phyloP scores from a whole-genome alignment of 2,329 filamentous ascomycete genomes.

The Gliomastix tumulicola region DNA sequence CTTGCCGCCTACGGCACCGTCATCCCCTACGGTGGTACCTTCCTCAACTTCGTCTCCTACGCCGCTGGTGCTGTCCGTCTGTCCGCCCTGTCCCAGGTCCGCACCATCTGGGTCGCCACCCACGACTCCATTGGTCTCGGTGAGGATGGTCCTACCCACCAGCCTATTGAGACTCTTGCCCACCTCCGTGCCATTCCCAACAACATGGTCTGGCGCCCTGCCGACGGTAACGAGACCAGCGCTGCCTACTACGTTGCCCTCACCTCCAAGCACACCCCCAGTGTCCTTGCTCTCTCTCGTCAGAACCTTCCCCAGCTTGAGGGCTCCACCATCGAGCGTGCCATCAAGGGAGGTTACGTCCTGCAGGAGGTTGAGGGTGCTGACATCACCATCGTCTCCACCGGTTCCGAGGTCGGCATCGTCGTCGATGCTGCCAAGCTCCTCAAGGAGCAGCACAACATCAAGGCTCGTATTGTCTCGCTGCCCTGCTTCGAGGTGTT shows the following conservation, averaged over 20 bases:
- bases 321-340: constrained; percentile 83
- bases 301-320: constrained; percentile 98
- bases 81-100: constrained; percentile 83
- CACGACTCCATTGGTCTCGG: constrained; percentile 99
- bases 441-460: constrained; percentile 78
- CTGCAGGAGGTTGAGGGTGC: constrained; percentile 78
- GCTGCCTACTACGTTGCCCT: constrained; percentile 95
- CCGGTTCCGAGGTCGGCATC: constrained; percentile 92
- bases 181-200: constrained; percentile 99
- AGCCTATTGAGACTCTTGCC: constrained; percentile 95
- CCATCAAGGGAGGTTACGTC: constrained; percentile 92
- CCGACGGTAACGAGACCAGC: constrained; percentile 96
- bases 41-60: constrained; percentile 99
- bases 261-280: constrained; percentile 83
- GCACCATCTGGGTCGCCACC: constrained; percentile 91
- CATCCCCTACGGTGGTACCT: constrained; percentile 90
- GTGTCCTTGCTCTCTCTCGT: constrained; percentile 88
- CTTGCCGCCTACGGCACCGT: constrained; percentile 91
- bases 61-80: constrained; percentile 92
- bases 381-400: constrained; percentile 83
- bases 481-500: constrained; percentile 97
- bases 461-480: constrained; percentile 88
- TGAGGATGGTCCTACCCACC: constrained; percentile 97
- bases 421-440: constrained; percentile 88
- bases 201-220: constrained; percentile 98